A percentile compares a stretch with the other conserved stretches of the same genome.
Evolutionary conservation across 2,329 filamentous ascomycete genomes (phyloP).

Genomic region (Aspergillus flavus): DNA sequence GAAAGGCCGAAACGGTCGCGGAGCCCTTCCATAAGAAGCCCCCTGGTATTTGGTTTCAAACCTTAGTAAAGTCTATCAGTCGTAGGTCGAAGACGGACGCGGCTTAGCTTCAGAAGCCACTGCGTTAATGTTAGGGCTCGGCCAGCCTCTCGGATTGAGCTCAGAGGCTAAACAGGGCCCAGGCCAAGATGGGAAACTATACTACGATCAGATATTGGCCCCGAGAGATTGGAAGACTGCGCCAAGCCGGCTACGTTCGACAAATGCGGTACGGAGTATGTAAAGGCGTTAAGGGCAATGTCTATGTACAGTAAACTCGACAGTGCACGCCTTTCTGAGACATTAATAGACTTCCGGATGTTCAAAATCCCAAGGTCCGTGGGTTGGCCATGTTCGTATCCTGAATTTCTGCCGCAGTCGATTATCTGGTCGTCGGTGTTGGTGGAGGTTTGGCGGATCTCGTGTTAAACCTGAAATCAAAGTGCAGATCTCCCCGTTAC

Average conservation of each 20-base stretch:
- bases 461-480: background rate
- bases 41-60: background rate
- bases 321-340: background rate
- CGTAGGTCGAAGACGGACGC: background rate
- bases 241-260: background rate
- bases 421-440: background rate
- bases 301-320: background rate
- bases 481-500: background rate
- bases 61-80: background rate
- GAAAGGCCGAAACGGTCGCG: background rate
- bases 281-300: no score
- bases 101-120: background rate
- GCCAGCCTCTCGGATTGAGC: background rate
- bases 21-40: background rate
- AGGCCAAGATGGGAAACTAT: background rate
- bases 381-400: background rate
- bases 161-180: background rate
- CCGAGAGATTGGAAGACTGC: background rate
- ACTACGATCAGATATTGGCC: conserved; percentile 1
- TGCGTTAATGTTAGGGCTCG: background rate
- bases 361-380: background rate
- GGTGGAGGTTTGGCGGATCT: background rate
- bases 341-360: background rate
- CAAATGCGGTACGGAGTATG: no score
- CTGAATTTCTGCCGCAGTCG: background rate